These are phyloP conservation scores for Neurospora tetraspora DNA, from an alignment of 495 filamentous ascomycete species.

Conservation along the genomic window DNA sequence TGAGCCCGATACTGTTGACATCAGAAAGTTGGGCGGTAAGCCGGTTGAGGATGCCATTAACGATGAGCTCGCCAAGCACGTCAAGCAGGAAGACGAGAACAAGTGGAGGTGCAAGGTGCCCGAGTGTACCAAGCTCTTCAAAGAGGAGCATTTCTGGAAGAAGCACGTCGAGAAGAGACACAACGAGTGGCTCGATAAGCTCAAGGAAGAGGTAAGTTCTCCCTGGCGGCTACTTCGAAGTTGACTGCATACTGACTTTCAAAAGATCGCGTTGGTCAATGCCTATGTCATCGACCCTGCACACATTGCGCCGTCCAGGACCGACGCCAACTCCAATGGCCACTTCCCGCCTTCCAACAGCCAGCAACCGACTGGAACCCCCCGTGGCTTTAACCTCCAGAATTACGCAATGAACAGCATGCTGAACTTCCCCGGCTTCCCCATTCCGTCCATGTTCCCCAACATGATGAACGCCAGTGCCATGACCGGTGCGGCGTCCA, in stretches of 20 bases:
- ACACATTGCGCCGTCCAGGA: slow-evolving; percentile 82
- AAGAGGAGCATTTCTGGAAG: slow-evolving; percentile 90
- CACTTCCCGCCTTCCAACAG: slow-evolving; percentile 77
- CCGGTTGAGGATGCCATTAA: slow-evolving; percentile 73
- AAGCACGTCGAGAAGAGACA: slow-evolving; percentile 98
- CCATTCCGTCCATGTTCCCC: slow-evolving; percentile 38
- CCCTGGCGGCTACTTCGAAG: background rate
- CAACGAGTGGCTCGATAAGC: slow-evolving; percentile 69
- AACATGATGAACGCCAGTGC: slow-evolving; percentile 48
- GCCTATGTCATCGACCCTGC: slow-evolving; percentile 87
- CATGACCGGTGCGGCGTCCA: slow-evolving; percentile 29
- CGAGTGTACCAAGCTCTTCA: slow-evolving; percentile 94
- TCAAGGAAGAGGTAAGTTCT: slow-evolving; percentile 69
- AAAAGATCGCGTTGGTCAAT: slow-evolving; percentile 76
- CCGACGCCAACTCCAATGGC: slow-evolving; percentile 94
- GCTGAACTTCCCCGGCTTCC: slow-evolving; percentile 43
- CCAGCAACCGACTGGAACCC: slow-evolving; percentile 69
- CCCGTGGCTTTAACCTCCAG: slow-evolving; percentile 83
- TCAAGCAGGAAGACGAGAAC: slow-evolving; percentile 94
- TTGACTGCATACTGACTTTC: background rate
- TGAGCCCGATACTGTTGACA: slow-evolving; percentile 77
- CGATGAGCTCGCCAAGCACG: slow-evolving; percentile 76
- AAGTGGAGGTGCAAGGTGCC: slow-evolving; percentile 96
- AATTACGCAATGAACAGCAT: slow-evolving; percentile 47
- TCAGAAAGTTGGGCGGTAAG: slow-evolving; percentile 83